Evolutionary conservation across 495 filamentous ascomycete species (phyloP).

Genomic region (Podospora pseudocomata): DNA sequence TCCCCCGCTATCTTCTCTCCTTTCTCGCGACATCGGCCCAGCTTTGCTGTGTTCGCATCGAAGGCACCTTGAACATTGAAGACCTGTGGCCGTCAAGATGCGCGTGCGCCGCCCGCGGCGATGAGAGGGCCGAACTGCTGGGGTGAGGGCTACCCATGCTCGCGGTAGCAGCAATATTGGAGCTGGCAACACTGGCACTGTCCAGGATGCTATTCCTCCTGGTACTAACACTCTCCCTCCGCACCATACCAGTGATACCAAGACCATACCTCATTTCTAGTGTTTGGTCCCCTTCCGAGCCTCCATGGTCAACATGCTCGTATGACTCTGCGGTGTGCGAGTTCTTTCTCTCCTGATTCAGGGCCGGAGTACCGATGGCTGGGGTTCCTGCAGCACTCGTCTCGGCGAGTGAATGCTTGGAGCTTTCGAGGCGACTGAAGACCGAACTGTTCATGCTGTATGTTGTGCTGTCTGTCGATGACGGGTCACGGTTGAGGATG

Average conservation of each 20-base stretch:
- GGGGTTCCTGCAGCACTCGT: slow-evolving; percentile 28
- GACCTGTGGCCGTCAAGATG: slow-evolving; percentile 10
- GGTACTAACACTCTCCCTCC: slow-evolving; percentile 21
- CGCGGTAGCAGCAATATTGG: slow-evolving; percentile 1
- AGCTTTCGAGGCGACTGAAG: slow-evolving; percentile 28
- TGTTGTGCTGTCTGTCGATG: slow-evolving; percentile 35
- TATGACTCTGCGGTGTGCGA: slow-evolving; percentile 1
- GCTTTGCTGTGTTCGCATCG: slow-evolving; percentile 32
- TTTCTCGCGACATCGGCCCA: slow-evolving; percentile 34
- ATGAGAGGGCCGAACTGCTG: slow-evolving; percentile 24
- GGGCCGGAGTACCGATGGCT: slow-evolving; percentile 15
- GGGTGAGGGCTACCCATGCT: slow-evolving; percentile 18
- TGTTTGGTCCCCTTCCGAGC: slow-evolving; percentile 4
- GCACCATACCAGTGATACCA: slow-evolving; percentile 14
- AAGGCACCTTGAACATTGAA: slow-evolving; percentile 18
- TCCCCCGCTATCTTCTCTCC: slow-evolving; percentile 4
- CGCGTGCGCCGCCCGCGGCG: slow-evolving; percentile 22
- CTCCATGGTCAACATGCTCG: slow-evolving; percentile 1
- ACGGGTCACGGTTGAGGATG: slow-evolving; percentile 27
- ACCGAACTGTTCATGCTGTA: slow-evolving; percentile 34
- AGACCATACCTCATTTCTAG: slow-evolving; percentile 19
- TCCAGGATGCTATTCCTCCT: slow-evolving; percentile 15
- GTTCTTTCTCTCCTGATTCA: slow-evolving; percentile 2
- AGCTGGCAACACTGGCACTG: slow-evolving; percentile 22
- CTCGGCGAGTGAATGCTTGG: slow-evolving; percentile 24